Percentiles rank a stretch among this genome's conserved stretches.
phyloP scores from a whole-genome alignment of 805 yeast genomes.

The Metschnikowia borealis region DNA sequence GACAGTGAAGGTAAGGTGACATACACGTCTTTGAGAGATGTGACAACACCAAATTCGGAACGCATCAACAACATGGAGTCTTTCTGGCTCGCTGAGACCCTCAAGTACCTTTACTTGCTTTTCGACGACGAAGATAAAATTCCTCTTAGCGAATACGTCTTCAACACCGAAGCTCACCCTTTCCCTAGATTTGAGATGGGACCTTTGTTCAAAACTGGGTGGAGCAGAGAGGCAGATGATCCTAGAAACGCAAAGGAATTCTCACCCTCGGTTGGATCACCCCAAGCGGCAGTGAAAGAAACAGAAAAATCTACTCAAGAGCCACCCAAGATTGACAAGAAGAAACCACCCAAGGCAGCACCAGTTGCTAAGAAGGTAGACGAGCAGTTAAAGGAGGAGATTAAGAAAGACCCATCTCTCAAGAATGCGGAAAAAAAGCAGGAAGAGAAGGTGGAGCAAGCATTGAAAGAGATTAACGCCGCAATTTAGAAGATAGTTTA shows the following conservation, averaged over 20 bases:
- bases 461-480: constrained; percentile 13
- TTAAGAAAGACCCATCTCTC: constrained; percentile 31
- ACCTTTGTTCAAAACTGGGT: constrained; percentile 55
- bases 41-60: constrained; percentile 51
- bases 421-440: constrained; percentile 25
- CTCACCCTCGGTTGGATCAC: constrained; percentile 15
- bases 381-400: constrained; percentile 32
- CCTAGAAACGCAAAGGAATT: constrained; percentile 13
- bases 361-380: constrained; percentile 38
- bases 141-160: constrained; percentile 67
- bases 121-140: constrained; percentile 56
- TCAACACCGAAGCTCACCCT: constrained; percentile 93
- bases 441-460: constrained; percentile 24
- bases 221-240: constrained; percentile 42
- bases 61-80: constrained; percentile 77
- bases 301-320: constrained; percentile 7
- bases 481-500: background rate
- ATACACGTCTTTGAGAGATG: constrained; percentile 66
- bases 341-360: constrained; percentile 37
- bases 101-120: constrained; percentile 58
- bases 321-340: constrained; percentile 22
- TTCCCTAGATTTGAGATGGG: constrained; percentile 66
- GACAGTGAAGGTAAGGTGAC: constrained; percentile 41
- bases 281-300: constrained; percentile 4
- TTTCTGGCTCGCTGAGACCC: constrained; percentile 91